A percentile compares a stretch with the other conserved stretches of the same genome.
Conservation (phyloP, 2,329 filamentous ascomycete genomes). For the Pestalotiopsis sp. region DNA sequence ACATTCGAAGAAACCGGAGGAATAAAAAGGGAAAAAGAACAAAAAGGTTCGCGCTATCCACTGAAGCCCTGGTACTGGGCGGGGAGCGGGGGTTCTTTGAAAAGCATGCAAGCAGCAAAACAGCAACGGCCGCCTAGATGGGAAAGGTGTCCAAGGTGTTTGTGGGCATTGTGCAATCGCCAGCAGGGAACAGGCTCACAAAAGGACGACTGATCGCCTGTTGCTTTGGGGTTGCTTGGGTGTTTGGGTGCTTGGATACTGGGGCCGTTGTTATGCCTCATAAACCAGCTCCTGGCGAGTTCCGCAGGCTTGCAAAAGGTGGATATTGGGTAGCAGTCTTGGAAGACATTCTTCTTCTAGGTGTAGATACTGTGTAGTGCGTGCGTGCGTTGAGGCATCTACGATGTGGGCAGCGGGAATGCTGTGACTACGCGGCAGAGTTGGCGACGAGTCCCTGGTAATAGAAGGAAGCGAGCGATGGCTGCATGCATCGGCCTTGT, state of each 20-base stretch:
- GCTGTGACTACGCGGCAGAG: not conserved
- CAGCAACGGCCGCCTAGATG: not conserved
- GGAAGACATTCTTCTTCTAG: not conserved
- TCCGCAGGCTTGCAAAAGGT: not conserved
- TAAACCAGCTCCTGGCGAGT: not conserved
- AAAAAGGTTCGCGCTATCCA: not conserved
- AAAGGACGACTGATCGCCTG: not conserved
- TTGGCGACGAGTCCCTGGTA: not conserved
- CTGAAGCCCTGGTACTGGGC: not conserved
- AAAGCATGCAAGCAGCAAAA: not conserved
- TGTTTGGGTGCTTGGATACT: not conserved
- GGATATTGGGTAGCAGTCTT: not conserved
- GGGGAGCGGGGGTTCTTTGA: not conserved
- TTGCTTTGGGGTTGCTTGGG: not conserved
- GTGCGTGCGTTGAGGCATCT: not conserved
- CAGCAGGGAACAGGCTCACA: constrained; percentile 2
- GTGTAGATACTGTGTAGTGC: no score
- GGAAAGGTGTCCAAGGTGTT: not conserved
- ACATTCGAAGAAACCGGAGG: not conserved
- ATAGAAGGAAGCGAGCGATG: not conserved
- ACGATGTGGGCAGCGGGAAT: not conserved
- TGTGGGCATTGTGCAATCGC: not conserved
- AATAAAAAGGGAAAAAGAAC: not conserved
- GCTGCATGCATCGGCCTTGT: not conserved
- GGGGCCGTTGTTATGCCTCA: constrained; percentile 3